Base-by-base conservation (phyloP, 73 alveolate genomes). In the Paramecium bursaria region DNA sequence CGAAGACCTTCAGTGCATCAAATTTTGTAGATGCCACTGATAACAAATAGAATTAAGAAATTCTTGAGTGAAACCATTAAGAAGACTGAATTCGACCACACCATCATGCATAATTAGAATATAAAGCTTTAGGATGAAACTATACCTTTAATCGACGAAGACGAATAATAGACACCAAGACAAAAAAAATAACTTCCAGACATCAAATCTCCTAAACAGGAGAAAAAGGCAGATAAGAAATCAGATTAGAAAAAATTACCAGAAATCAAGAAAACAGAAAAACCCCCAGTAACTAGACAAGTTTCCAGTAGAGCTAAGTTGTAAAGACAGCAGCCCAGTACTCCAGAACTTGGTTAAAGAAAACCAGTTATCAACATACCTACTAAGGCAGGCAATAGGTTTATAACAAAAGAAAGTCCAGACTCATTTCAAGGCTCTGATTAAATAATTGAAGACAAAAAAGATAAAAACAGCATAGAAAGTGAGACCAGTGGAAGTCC, bases 31-130 rank as follows among this genome's bases (percentile, higher is more conserved):
- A 51, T 75, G 73, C 93, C 92, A 6, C 42, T 92, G 21, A 77
- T 92, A 15, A 53, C 90, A 2, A 86, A 90, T 21, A 89, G 95
- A 76, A 90, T 87, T 2, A 90, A 90, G 85, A 86, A 86, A 22
- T 95, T 92, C 87, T 86, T 95, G 29, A 61, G 86, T 48, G 92
- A 92, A 50, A 93, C 92, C 13, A 54, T 86, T 7, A 89, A 77
- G 87, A 74, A 90, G 42, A 60, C 48, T 17, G 99, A 95, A 57
- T 94, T 94, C 82, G 90, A 95, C 4, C 98, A 94, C 75, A 94
- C 98, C 7, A 49, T 94, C 30, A 75, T 94, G 25, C 98, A 94
- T 85, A 75, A 75, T 75, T 33, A 75, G 39, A 11, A 57, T 15
- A 57, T 57, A 29, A 15, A 57, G 31, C 39, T 57, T n/a, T 25